These are phyloP conservation scores for Microdochium paspali DNA, from an alignment of 2,329 filamentous ascomycete genomes.

Conservation along the genomic window DNA sequence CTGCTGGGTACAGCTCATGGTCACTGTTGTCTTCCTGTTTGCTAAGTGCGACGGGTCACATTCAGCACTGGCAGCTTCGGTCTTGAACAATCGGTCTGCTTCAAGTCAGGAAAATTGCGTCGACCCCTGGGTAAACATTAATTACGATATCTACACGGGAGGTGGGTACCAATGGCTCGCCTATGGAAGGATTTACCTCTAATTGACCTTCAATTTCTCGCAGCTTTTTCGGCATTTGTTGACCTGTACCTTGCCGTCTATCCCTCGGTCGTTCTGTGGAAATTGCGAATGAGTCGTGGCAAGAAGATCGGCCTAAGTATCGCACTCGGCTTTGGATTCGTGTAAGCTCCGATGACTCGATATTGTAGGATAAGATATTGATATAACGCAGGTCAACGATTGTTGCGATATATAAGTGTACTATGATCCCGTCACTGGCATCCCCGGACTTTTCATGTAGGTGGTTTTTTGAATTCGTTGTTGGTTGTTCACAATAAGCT, in stretches of 20 bases:
- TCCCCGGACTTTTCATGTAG: neutral
- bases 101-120: slow-evolving; percentile 23
- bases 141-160: slow-evolving; percentile 28
- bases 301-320: slow-evolving; percentile 29
- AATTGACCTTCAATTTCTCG: neutral
- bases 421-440: neutral
- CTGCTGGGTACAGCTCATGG: slow-evolving; percentile 19
- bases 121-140: slow-evolving; percentile 23
- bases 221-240: slow-evolving; percentile 23
- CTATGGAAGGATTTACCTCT: neutral
- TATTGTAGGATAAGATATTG: neutral
- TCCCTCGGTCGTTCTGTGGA: slow-evolving; percentile 24
- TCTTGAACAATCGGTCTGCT: slow-evolving; percentile 13
- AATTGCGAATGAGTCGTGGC: slow-evolving; percentile 24
- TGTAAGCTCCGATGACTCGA: no score
- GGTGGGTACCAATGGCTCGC: slow-evolving; percentile 12
- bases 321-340: slow-evolving; percentile 27
- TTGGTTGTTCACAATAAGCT: neutral
- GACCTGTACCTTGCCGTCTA: slow-evolving; percentile 33
- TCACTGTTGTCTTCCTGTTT: slow-evolving; percentile 28
- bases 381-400: neutral
- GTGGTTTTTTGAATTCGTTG: neutral
- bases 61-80: slow-evolving; percentile 2
- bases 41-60: slow-evolving; percentile 22
- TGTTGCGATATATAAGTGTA: neutral